Percentiles rank a stretch among this genome's conserved stretches.
Evolutionary conservation across 1,284 basidiomycete species (phyloP).

Genomic region (Salmacisia buchloeana): DNA sequence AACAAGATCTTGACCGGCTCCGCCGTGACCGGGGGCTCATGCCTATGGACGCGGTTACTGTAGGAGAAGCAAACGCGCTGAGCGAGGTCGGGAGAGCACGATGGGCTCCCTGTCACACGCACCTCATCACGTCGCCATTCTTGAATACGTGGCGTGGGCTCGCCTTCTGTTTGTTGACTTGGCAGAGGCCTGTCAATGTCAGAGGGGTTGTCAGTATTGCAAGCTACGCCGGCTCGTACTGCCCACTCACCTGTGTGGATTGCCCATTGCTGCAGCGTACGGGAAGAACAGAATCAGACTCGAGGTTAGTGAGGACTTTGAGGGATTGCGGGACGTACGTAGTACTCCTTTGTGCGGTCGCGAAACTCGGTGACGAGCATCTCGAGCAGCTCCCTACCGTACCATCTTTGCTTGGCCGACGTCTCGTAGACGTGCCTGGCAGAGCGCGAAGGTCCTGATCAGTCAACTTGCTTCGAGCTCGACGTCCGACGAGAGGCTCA

Average conservation of each 20-base stretch:
- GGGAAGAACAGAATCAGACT: background rate
- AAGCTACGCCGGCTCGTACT: no score
- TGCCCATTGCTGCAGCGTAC: background rate
- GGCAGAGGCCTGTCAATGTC: conserved; percentile 85
- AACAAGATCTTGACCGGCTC: conserved; percentile 74
- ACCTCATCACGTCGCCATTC: conserved; percentile 88
- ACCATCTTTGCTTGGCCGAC: conserved; percentile 85
- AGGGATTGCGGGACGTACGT: conserved; percentile 25
- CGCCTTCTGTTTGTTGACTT: conserved; percentile 79
- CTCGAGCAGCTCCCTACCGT: conserved; percentile 66
- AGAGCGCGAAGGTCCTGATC: background rate
- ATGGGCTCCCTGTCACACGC: conserved; percentile 34
- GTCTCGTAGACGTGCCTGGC: conserved; percentile 60
- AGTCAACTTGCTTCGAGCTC: background rate
- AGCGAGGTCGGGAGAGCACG: background rate
- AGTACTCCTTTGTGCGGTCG: conserved; percentile 52
- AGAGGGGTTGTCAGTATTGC: conserved; percentile 18
- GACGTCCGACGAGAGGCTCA: background rate
- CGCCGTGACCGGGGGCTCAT: conserved; percentile 90
- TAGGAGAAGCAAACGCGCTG: background rate
- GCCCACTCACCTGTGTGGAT: conserved; percentile 6
- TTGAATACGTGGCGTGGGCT: conserved; percentile 71
- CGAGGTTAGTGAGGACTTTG: background rate
- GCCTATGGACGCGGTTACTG: conserved; percentile 82
- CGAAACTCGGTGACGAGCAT: conserved; percentile 52